These are phyloP conservation scores for Barnettozyma hawaiiensis DNA, from an alignment of 1,139 yeast species.

Conservation along the genomic window DNA sequence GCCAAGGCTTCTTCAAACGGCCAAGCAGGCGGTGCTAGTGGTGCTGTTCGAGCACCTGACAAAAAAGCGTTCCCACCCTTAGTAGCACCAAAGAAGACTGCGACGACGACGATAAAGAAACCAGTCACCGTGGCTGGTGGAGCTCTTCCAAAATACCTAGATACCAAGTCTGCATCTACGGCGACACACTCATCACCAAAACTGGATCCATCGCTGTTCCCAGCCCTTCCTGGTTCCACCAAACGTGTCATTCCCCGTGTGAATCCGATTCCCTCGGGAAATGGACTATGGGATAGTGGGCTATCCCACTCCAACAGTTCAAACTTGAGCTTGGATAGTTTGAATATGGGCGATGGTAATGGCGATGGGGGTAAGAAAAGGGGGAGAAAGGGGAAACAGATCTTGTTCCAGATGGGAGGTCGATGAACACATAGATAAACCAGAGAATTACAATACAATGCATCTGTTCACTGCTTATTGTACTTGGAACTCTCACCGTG, in stretches of 20 bases:
- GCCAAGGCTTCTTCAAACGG: slow-evolving; percentile 1
- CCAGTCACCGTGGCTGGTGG: slow-evolving; percentile 16
- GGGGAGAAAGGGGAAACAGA: slow-evolving; percentile 41
- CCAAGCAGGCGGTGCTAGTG: not conserved
- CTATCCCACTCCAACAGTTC: slow-evolving; percentile 11
- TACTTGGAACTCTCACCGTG: too few species aligned
- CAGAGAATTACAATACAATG: too few species aligned
- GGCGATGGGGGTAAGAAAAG: slow-evolving; percentile 19
- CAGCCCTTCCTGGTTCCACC: slow-evolving; percentile 35
- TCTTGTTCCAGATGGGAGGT: slow-evolving; percentile 40
- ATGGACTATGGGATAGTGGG: slow-evolving; percentile 32
- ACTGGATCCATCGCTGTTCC: slow-evolving; percentile 41
- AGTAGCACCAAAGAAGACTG: slow-evolving; percentile 2
- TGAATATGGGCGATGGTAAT: slow-evolving; percentile 5
- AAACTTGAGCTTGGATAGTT: slow-evolving; percentile 18
- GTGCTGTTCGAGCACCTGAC: not conserved
- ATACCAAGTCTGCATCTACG: slow-evolving; percentile 12
- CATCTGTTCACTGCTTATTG: too few species aligned
- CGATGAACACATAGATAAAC: slow-evolving; percentile 1
- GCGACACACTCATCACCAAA: slow-evolving; percentile 13
- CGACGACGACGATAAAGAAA: not conserved
- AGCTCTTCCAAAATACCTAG: slow-evolving; percentile 25
- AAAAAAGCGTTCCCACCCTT: slow-evolving; percentile 1
- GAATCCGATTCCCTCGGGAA: slow-evolving; percentile 29
- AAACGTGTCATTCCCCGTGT: slow-evolving; percentile 35